Evolutionary conservation across 495 filamentous ascomycete genomes (phyloP), one percentile per base, ranked within the genome.

Genomic region (Penicillium arizonense): DNA sequence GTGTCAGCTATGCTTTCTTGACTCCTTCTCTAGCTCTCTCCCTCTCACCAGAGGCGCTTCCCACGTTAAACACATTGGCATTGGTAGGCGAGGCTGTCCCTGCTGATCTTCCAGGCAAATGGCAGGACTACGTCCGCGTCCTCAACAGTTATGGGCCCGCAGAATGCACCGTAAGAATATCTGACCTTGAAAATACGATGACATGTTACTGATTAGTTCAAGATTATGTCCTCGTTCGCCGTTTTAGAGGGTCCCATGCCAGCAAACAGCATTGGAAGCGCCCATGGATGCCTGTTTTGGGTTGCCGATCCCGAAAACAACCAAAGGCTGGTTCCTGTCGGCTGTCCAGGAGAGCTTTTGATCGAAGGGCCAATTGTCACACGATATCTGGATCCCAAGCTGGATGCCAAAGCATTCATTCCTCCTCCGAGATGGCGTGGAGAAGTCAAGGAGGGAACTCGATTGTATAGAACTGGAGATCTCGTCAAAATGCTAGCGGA

Each of bases 141-240:
- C 11, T 79, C 35, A 81, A 82, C 46, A 74, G 68, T 2, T 86
- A 85, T 58, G 83, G 83, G 0, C 82, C 83, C 0, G 67, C 65
- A 4, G 81, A 84, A 58, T 75, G 68, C 56, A 53, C 56, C 12
- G 47, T 54, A 16, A 18, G 18, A 18, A 18, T 18, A 18, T 18
- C 1, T 18, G 18, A 51, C 42, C 33, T 26, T 26, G 7, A 4
- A 7, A 4, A 1, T 5, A 26, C 7, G 24, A 26, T 26, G 2
- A 26, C 7, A 26, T 26, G 24, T 26, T 26, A 26, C 24, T 26
- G 24, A 26, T 26, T 4, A 26, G 1, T 26, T 26, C 7, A 26
- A 18, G 24, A 7, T 26, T 7, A 36, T 36, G 34, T 13, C 34
- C 34, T 36, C 34, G 2, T 36, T 36, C 10, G 34, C 34, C 2